Percentiles rank a stretch among this genome's conserved stretches.
Conservation (phyloP, 768 basidiomycete species). For the Lactarius pseudohatsudake region DNA sequence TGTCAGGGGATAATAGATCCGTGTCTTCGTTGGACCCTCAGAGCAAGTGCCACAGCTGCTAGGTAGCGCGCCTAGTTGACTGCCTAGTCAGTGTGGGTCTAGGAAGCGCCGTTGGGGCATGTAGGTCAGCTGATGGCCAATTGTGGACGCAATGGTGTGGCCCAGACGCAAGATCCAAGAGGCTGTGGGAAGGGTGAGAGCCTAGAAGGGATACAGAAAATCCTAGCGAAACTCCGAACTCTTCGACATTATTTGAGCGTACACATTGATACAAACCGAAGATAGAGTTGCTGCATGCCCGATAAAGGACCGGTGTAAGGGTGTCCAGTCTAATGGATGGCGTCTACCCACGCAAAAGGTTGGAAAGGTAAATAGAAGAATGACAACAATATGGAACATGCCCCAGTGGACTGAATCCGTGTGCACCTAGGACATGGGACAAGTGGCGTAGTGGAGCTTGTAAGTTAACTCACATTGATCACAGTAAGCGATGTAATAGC, state of each 20-base stretch:
- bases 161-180: background rate
- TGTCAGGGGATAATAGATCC: constrained; percentile 5
- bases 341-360: background rate
- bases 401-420: background rate
- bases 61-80: background rate
- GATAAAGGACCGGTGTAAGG: background rate
- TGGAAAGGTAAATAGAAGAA: background rate
- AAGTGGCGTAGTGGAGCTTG: background rate
- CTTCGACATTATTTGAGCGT: background rate
- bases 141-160: background rate
- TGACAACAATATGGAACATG: background rate
- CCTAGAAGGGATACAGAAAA: background rate
- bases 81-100: background rate
- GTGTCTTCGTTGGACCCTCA: background rate
- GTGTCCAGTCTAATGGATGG: background rate
- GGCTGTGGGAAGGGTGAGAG: background rate
- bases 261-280: background rate
- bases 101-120: background rate
- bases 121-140: constrained; percentile 7
- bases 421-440: background rate
- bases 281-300: background rate
- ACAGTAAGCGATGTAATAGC: background rate
- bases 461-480: background rate
- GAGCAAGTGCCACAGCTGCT: background rate
- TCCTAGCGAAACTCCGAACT: background rate